phyloP scores from a whole-genome alignment of 2,329 filamentous ascomycete species.

The Xylariaceae sp. region DNA sequence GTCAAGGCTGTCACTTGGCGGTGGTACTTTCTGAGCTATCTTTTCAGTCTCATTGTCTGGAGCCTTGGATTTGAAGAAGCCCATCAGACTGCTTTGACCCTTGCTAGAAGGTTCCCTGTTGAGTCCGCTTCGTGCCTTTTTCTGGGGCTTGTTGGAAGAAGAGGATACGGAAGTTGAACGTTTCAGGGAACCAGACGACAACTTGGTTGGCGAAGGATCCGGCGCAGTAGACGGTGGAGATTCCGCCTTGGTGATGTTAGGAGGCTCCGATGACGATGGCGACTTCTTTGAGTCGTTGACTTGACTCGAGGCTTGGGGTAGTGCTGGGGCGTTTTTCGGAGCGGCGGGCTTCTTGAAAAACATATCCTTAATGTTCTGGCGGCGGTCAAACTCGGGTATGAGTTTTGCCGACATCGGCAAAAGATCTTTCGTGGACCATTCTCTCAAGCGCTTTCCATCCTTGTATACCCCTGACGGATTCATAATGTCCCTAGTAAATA shows the following conservation, averaged over 20 bases:
- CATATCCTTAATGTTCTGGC: slow-evolving; percentile 89
- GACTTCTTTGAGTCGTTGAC: background rate
- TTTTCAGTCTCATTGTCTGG: slow-evolving; percentile 20
- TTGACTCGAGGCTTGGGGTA: slow-evolving; percentile 9
- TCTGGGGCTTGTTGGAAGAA: slow-evolving; percentile 32
- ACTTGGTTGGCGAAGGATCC: slow-evolving; percentile 21
- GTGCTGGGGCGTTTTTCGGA: slow-evolving; percentile 20
- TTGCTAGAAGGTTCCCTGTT: slow-evolving; percentile 35
- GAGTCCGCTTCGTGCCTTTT: slow-evolving; percentile 37
- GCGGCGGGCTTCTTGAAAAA: slow-evolving; percentile 58
- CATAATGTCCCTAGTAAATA: slow-evolving; percentile 66
- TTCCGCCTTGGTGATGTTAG: slow-evolving; percentile 15
- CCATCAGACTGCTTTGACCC: slow-evolving; percentile 60
- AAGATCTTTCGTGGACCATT: slow-evolving; percentile 63
- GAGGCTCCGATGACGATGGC: slow-evolving; percentile 1
- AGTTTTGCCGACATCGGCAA: slow-evolving; percentile 75
- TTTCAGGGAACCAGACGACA: slow-evolving; percentile 26
- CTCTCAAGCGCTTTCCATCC: slow-evolving; percentile 59
- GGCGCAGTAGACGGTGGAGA: slow-evolving; percentile 21
- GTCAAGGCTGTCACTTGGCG: slow-evolving; percentile 11
- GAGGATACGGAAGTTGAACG: slow-evolving; percentile 25
- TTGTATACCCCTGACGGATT: slow-evolving; percentile 71
- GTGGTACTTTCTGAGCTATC: slow-evolving; percentile 10
- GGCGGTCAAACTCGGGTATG: slow-evolving; percentile 81
- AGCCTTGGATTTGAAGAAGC: slow-evolving; percentile 70